Conservation (phyloP, 352 stramenopile genomes). For the Phytophthora vignae region DNA sequence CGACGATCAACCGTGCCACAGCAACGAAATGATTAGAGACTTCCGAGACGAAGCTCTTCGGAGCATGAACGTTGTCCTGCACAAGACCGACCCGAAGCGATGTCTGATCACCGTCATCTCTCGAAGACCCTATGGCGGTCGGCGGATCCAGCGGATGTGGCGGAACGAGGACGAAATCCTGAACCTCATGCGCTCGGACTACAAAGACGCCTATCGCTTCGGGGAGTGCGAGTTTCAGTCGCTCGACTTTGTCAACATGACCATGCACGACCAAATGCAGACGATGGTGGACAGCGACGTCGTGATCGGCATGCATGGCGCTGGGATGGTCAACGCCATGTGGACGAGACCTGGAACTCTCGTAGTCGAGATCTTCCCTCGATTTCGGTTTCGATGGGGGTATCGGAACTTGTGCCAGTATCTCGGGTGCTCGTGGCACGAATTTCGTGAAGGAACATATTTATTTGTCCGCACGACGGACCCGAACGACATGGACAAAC, state of each 20-base stretch:
- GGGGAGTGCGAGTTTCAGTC: slow-evolving; percentile 43
- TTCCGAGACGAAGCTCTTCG: slow-evolving; percentile 26
- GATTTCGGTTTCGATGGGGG: slow-evolving; percentile 42
- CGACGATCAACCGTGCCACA: slow-evolving; percentile 43
- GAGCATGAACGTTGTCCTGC: slow-evolving; percentile 18
- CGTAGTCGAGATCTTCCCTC: slow-evolving; percentile 74
- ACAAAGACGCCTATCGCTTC: slow-evolving; percentile 29
- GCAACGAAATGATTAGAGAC: slow-evolving; percentile 11
- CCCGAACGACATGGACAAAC: slow-evolving; percentile 48
- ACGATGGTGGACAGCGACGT: slow-evolving; percentile 61
- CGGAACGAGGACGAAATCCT: slow-evolving; percentile 55
- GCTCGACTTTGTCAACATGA: slow-evolving; percentile 62
- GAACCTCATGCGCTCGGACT: slow-evolving; percentile 34
- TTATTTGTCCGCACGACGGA: slow-evolving; percentile 23
- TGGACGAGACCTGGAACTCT: slow-evolving; percentile 52
- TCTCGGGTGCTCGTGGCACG: slow-evolving; percentile 59
- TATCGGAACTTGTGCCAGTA: slow-evolving; percentile 74
- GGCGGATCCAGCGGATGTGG: slow-evolving; percentile 56
- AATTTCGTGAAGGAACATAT: slow-evolving; percentile 40
- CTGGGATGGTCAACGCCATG: slow-evolving; percentile 68
- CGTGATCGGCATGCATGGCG: slow-evolving; percentile 76
- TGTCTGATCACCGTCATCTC: slow-evolving; percentile 55
- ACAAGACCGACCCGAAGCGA: neutral
- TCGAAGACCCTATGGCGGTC: slow-evolving; percentile 45
- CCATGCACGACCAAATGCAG: slow-evolving; percentile 46